Conservation (phyloP, 495 filamentous ascomycete species). For the Cercophora samala region DNA sequence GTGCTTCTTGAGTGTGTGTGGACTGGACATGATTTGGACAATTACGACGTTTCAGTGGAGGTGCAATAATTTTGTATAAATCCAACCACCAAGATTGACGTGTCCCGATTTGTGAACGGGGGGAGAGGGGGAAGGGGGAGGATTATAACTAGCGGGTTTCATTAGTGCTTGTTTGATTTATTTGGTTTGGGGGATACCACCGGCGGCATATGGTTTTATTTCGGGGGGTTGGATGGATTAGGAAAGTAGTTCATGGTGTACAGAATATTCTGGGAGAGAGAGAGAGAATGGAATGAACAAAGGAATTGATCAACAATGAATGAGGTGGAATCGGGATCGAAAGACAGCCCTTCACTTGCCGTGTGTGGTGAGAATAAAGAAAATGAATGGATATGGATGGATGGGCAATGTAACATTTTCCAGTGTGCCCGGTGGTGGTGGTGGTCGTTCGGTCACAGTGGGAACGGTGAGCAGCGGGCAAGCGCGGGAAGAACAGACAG, state of each 20-base stretch:
- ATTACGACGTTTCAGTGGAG: neutral
- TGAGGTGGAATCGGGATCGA: neutral
- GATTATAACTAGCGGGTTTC: neutral
- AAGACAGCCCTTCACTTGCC: neutral
- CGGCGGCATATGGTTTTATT: neutral
- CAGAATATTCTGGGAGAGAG: neutral
- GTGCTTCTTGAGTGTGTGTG: too few species aligned
- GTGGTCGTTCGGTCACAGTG: neutral
- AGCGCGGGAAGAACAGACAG: neutral
- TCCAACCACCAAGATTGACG: constrained; percentile 7
- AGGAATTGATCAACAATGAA: neutral
- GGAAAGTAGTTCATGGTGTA: neutral
- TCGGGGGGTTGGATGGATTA: neutral
- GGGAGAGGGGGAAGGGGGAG: too few species aligned
- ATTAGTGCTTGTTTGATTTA: neutral
- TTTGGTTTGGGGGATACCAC: neutral
- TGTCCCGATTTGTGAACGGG: too few species aligned
- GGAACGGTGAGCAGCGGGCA: neutral
- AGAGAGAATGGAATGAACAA: neutral
- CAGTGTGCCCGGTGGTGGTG: too few species aligned
- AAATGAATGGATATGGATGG: neutral
- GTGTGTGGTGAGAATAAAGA: neutral
- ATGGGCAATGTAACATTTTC: neutral
- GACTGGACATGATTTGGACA: neutral
- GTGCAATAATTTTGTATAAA: neutral